A percentile compares a stretch with the other conserved stretches of the same genome.
Conservation (phyloP, 495 filamentous ascomycete genomes). For the Penicillium chermesinum region DNA sequence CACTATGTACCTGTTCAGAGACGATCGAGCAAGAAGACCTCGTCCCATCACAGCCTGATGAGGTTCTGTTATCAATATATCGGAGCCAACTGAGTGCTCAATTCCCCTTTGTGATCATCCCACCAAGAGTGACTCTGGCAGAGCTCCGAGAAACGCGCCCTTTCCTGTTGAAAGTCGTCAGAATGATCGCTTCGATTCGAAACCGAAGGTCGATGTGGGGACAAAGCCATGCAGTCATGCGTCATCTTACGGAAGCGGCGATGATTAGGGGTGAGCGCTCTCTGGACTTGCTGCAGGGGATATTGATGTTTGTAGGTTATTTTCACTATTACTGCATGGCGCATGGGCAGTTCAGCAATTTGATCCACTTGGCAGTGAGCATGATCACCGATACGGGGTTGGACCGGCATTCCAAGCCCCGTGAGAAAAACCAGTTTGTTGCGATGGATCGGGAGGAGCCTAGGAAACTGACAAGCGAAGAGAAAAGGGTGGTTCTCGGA, state of each 20-base stretch:
- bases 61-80: not conserved
- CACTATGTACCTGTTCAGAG: not conserved
- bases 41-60: not conserved
- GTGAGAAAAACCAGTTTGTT: not conserved
- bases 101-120: not conserved
- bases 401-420: not conserved
- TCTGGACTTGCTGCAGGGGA: not conserved
- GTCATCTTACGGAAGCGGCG: not conserved
- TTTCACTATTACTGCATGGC: not conserved
- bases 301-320: not conserved
- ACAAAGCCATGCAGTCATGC: not conserved
- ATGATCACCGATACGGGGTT: not conserved
- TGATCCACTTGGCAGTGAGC: not conserved
- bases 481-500: not conserved
- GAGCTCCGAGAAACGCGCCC: not conserved
- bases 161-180: not conserved
- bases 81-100: not conserved
- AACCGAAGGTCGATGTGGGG: not conserved
- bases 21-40: not conserved
- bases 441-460: not conserved
- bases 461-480: not conserved
- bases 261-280: not conserved
- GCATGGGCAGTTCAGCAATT: not conserved
- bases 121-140: not conserved
- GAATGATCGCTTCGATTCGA: not conserved